Conservation (phyloP, 345 rosid genomes). For the Limnanthes douglasii region DNA sequence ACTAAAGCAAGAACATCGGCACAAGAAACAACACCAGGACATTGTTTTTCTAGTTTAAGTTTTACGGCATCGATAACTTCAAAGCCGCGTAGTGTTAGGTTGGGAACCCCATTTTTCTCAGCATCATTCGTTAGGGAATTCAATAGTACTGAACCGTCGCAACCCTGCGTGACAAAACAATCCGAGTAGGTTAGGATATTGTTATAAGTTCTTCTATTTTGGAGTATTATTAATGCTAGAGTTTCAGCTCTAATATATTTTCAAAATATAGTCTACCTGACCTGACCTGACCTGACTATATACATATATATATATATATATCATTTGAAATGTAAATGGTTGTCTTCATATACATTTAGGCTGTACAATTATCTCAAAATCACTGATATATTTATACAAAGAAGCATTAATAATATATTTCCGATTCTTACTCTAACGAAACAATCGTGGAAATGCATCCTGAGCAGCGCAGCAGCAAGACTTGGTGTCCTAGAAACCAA, state of each 20-base stretch:
- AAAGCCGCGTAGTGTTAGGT: slow-evolving; percentile 25
- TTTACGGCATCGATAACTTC: slow-evolving; percentile 39
- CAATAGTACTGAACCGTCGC: slow-evolving; percentile 38
- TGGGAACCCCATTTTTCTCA: slow-evolving; percentile 27
- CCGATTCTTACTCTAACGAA: slow-evolving; percentile 27
- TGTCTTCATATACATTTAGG: no score
- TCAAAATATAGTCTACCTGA: no score
- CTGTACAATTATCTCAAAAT: no score
- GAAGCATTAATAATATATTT: not conserved
- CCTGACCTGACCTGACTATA: no score
- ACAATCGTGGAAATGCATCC: slow-evolving; percentile 47
- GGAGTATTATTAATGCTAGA: no score
- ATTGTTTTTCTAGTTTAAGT: slow-evolving; percentile 17
- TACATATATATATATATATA: no score
- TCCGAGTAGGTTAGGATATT: no score
- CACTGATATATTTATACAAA: not conserved
- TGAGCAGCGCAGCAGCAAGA: slow-evolving; percentile 29
- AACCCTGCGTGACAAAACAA: slow-evolving; percentile 27
- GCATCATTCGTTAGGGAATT: slow-evolving; percentile 21
- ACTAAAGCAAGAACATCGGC: slow-evolving; percentile 44
- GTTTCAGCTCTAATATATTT: no score
- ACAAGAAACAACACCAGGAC: slow-evolving; percentile 42
- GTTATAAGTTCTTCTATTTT: no score
- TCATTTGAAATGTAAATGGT: no score
- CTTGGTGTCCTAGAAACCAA: slow-evolving; percentile 21